A percentile compares a stretch with the other conserved stretches of the same genome.
Conservation (phyloP, 2,329 filamentous ascomycete genomes). For the Penicillium sp. region DNA sequence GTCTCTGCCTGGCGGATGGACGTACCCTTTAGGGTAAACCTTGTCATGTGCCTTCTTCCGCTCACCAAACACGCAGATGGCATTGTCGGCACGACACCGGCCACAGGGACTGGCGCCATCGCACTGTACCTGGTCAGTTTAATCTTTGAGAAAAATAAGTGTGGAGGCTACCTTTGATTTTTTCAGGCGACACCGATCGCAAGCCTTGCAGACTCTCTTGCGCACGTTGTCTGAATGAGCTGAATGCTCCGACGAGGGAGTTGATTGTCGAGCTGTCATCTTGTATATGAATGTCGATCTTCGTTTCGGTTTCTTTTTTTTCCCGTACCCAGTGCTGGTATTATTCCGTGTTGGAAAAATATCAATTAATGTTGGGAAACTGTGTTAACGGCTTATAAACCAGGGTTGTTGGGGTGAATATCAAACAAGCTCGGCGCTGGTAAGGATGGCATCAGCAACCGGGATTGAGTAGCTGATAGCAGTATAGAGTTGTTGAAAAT, state of each 20-base stretch:
- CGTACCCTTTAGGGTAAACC: conserved; percentile 64
- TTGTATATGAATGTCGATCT: conserved; percentile 8
- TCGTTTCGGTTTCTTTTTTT: not conserved
- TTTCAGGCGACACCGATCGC: conserved; percentile 62
- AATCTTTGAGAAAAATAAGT: not conserved
- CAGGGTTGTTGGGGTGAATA: not conserved
- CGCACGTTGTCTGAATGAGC: conserved; percentile 46
- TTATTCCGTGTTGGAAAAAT: not conserved
- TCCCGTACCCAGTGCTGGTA: not conserved
- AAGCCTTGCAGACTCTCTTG: conserved; percentile 64
- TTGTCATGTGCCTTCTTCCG: conserved; percentile 65
- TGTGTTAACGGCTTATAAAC: not conserved
- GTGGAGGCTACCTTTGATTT: conserved; percentile 57
- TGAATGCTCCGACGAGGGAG: conserved; percentile 36
- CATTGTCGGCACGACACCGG: conserved; percentile 61
- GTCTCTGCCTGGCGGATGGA: no score
- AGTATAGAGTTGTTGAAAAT: not conserved
- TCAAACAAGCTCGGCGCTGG: conserved; percentile 1
- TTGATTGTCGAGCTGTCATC: conserved; percentile 39
- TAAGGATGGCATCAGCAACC: conserved; percentile 17
- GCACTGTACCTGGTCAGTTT: conserved; percentile 40
- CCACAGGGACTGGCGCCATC: conserved; percentile 60
- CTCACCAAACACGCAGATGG: conserved; percentile 62
- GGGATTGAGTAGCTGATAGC: conserved; percentile 3
- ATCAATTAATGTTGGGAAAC: not conserved